phyloP scores from a whole-genome alignment of 371 early-diverging fungal species.

The Enterocytospora artemiae region DNA sequence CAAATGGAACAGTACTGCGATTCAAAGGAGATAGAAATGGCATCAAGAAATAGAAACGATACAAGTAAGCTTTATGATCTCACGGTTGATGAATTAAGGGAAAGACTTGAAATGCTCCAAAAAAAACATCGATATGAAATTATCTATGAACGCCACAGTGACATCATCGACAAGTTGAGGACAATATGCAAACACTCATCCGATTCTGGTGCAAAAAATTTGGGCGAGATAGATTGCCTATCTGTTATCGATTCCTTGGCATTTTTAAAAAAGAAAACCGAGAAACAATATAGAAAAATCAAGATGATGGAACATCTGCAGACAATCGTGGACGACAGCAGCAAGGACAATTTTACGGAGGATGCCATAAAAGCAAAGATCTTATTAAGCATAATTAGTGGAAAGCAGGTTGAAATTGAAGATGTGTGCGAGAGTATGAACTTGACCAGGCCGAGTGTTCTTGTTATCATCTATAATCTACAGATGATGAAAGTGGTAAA shows the following conservation, averaged over 20 bases:
- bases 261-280: not conserved
- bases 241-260: too few relatives aligned
- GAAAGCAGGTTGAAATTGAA: conserved; percentile 2
- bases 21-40: conserved; percentile 20
- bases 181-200: too few relatives aligned
- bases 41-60: too few relatives aligned
- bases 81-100: too few relatives aligned
- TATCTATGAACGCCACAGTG: too few relatives aligned
- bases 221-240: too few relatives aligned
- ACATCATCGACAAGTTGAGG: too few relatives aligned
- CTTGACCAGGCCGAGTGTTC: conserved; percentile 3
- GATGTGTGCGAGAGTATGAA: not conserved
- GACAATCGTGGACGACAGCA: not conserved
- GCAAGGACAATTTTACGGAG: not conserved
- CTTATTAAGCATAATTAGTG: conserved; percentile 5
- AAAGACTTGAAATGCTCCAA: too few relatives aligned
- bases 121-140: too few relatives aligned
- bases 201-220: too few relatives aligned
- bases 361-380: not conserved
- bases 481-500: conserved; percentile 15
- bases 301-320: not conserved
- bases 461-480: conserved; percentile 33
- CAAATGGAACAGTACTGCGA: conserved; percentile 33
- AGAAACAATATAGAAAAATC: not conserved
- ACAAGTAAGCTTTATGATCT: too few relatives aligned